These are phyloP conservation scores for Hevea brasiliensis DNA, from an alignment of 345 rosid genomes.

Conservation along the genomic window DNA sequence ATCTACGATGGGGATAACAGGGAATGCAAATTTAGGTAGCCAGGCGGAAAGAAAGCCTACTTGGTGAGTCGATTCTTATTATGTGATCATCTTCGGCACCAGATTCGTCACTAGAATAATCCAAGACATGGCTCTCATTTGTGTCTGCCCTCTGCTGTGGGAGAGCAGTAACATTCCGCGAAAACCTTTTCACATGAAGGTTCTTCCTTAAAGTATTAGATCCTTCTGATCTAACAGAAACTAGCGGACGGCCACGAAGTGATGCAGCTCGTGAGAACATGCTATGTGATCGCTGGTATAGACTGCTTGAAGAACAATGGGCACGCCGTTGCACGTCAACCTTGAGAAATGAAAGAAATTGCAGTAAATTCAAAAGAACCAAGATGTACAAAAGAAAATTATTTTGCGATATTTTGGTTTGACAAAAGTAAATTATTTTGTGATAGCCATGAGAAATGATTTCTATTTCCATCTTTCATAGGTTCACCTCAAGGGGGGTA, in stretches of 20 bases:
- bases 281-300: slow-evolving; percentile 40
- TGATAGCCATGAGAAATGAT: not conserved
- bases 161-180: slow-evolving; percentile 10
- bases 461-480: not conserved
- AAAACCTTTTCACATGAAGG: slow-evolving; percentile 25
- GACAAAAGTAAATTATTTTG: not conserved
- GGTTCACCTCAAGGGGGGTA: not conserved
- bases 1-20: not conserved
- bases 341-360: slow-evolving; percentile 30
- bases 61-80: slow-evolving; percentile 79
- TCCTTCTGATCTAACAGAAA: slow-evolving; percentile 60
- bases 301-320: slow-evolving; percentile 38
- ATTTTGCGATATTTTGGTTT: not conserved
- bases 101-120: slow-evolving; percentile 64
- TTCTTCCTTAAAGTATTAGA: slow-evolving; percentile 35
- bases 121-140: slow-evolving; percentile 10
- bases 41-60: slow-evolving; percentile 57
- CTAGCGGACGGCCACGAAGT: slow-evolving; percentile 28
- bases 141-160: slow-evolving; percentile 16
- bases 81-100: slow-evolving; percentile 54
- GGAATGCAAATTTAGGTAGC: slow-evolving; percentile 28
- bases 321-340: slow-evolving; percentile 43
- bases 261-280: slow-evolving; percentile 39
- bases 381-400: not conserved
- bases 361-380: slow-evolving; percentile 12